Base-by-base conservation (phyloP, 2,329 filamentous ascomycete genomes). In the Ceratocystis colombiana region DNA sequence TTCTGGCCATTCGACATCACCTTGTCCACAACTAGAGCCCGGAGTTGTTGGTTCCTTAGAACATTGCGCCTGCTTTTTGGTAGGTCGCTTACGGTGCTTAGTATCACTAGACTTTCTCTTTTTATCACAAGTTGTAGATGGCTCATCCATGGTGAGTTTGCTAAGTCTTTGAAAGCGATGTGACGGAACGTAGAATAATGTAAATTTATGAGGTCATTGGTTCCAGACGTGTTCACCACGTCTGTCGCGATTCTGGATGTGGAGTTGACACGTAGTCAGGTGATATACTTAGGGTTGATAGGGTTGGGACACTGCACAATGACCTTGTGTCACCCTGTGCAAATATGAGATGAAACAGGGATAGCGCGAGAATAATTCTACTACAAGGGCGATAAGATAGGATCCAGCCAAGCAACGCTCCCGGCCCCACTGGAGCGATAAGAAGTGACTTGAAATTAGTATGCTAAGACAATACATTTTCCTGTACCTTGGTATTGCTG, bases 1-100 rank as follows among this genome's bases (percentile, higher is more conserved):
- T 1, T 84, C 80, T 0, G 92, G 91, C 91, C 93, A 96, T 62
- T 78, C 76, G 44, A 30, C 22, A 20, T 50, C 33, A 17, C 37
- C 6, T 12, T 46, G 17, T 10, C 12, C 30, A n/a, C 33, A 7
- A 28, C 37, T 12, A 15, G 59, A n/a, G 15, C 17, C 25, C 1
- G n/a, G 20, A 28, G 37, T 30, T 41, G 37, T 15, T 3, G 62
- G n/a, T 5, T 12, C n/a, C 15, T 12, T 37, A 7, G 6, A 1
- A 4, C 22, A 20, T n/a, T 28, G 17, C 33, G 10, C 4, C 22
- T 6, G 25, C 10, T 25, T 50, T 50, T 59, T 59, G 28, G 55
- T 25, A 3, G 55, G 25, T 2, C 15, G 25, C 8, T 8, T 37
- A 17, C n/a, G 3, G 17, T 37, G 17, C 8, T 4, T 3, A 10